phyloP scores from a whole-genome alignment of 2,329 filamentous ascomycete species.

The Clarireedia paspali region DNA sequence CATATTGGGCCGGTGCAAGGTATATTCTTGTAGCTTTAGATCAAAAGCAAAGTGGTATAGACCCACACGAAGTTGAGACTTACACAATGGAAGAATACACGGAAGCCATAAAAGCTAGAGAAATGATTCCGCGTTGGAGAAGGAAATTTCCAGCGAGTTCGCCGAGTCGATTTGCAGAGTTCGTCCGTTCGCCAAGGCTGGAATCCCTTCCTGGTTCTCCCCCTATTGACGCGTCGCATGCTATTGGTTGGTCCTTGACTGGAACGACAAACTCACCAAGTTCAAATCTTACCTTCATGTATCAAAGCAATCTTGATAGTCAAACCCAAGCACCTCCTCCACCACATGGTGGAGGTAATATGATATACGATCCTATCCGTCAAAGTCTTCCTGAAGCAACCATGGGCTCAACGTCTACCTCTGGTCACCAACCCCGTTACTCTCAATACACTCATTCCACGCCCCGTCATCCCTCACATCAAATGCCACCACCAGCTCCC shows the following conservation, averaged over 20 bases:
- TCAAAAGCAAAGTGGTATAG: conserved; percentile 81
- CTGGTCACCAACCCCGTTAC: too few relatives aligned
- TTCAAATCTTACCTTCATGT: conserved; percentile 75
- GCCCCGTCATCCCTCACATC: neutral
- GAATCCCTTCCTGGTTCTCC: conserved; percentile 37
- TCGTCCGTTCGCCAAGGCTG: conserved; percentile 36
- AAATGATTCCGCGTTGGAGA: conserved; percentile 32
- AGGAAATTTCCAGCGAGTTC: conserved; percentile 20
- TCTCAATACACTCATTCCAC: too few relatives aligned
- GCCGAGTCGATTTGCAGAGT: conserved; percentile 16
- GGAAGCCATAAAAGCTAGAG: conserved; percentile 55
- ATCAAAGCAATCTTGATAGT: conserved; percentile 30
- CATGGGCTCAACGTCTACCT: conserved; percentile 15
- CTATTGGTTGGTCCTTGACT: conserved; percentile 80
- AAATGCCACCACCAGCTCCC: conserved; percentile 27
- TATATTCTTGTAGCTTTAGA: conserved; percentile 83
- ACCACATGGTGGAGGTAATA: conserved; percentile 40
- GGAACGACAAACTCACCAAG: conserved; percentile 81
- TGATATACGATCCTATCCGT: conserved; percentile 53
- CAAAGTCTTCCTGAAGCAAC: conserved; percentile 43
- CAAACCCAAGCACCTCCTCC: too few relatives aligned
- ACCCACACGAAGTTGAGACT: conserved; percentile 48
- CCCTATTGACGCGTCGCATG: conserved; percentile 38
- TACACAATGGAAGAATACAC: conserved; percentile 63
- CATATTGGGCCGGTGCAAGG: conserved; percentile 78